phyloP scores from a whole-genome alignment of 352 stramenopile genomes.

The Phytophthora agathidicida region DNA sequence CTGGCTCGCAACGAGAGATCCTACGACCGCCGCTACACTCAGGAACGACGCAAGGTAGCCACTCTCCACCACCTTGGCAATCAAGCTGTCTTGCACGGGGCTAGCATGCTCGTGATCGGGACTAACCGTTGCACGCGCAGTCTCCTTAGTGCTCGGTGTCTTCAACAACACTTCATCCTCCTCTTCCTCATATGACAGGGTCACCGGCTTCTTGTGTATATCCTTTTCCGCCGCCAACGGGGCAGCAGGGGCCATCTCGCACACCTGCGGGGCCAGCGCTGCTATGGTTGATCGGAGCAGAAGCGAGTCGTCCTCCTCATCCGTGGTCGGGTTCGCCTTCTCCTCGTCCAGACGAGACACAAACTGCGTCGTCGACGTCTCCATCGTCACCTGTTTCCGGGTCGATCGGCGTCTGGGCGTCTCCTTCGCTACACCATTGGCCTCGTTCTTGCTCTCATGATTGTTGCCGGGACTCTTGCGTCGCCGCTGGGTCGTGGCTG shows the following conservation, averaged over 20 bases:
- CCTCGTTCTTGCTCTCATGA: conserved; percentile 23
- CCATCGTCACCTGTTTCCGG: conserved; percentile 20
- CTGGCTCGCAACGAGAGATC: conserved; percentile 66
- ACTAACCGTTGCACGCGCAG: not conserved
- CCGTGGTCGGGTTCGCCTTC: conserved; percentile 26
- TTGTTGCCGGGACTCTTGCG: conserved; percentile 24
- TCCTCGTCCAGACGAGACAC: conserved; percentile 42
- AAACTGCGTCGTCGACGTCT: conserved; percentile 40
- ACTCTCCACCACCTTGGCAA: conserved; percentile 60
- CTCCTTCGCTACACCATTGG: conserved; percentile 16
- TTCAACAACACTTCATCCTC: conserved; percentile 41
- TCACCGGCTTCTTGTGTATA: conserved; percentile 41
- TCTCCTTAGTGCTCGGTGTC: conserved; percentile 7
- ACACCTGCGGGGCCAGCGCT: conserved; percentile 41
- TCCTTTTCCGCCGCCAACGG: conserved; percentile 13
- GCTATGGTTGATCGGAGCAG: conserved; percentile 57
- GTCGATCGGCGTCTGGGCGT: conserved; percentile 21
- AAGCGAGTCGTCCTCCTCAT: conserved; percentile 58
- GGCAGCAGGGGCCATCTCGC: conserved; percentile 22
- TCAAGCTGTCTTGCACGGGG: conserved; percentile 22
- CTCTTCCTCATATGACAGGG: conserved; percentile 63
- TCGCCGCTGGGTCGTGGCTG: conserved; percentile 17
- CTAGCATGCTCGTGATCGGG: conserved; percentile 19
- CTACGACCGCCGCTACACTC: conserved; percentile 72
- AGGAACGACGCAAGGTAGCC: conserved; percentile 70